Conservation (phyloP, 371 early-diverging fungal genomes). For the Mucor piriformis region DNA sequence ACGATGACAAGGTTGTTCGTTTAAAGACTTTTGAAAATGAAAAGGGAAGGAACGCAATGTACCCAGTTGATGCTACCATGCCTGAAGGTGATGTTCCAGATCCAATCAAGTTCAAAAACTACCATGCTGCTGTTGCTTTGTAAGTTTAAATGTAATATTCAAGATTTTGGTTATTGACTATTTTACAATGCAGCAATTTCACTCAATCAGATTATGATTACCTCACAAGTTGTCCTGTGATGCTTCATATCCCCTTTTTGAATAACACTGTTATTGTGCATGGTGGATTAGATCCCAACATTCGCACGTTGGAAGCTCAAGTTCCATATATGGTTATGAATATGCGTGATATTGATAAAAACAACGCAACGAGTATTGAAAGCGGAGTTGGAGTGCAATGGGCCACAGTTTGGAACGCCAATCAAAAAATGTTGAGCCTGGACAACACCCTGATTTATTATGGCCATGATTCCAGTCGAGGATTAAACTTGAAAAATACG, state of each 20-base stretch:
- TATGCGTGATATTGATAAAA: slow-evolving; percentile 56
- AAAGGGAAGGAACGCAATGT: slow-evolving; percentile 32
- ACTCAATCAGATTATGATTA: slow-evolving; percentile 60
- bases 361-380: slow-evolving; percentile 40
- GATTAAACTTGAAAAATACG: slow-evolving; percentile 53
- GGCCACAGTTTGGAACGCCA: slow-evolving; percentile 50
- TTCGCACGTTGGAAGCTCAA: slow-evolving; percentile 29
- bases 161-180: background rate
- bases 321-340: slow-evolving; percentile 60
- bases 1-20: slow-evolving; percentile 72
- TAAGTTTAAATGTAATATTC: slow-evolving; percentile 15
- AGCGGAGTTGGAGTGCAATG: slow-evolving; percentile 53
- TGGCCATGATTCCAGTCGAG: slow-evolving; percentile 72
- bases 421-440: slow-evolving; percentile 19
- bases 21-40: slow-evolving; percentile 55
- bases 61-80: slow-evolving; percentile 26
- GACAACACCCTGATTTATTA: slow-evolving; percentile 51
- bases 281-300: slow-evolving; percentile 66
- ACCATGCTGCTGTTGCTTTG: slow-evolving; percentile 48
- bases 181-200: slow-evolving; percentile 33
- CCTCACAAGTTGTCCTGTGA: slow-evolving; percentile 60
- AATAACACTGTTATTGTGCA: slow-evolving; percentile 67
- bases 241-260: slow-evolving; percentile 56
- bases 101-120: slow-evolving; percentile 42
- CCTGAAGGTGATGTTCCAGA: slow-evolving; percentile 45